Evolutionary conservation across 768 basidiomycete species (phyloP).

Genomic region (Boletus pseudopeckii): DNA sequence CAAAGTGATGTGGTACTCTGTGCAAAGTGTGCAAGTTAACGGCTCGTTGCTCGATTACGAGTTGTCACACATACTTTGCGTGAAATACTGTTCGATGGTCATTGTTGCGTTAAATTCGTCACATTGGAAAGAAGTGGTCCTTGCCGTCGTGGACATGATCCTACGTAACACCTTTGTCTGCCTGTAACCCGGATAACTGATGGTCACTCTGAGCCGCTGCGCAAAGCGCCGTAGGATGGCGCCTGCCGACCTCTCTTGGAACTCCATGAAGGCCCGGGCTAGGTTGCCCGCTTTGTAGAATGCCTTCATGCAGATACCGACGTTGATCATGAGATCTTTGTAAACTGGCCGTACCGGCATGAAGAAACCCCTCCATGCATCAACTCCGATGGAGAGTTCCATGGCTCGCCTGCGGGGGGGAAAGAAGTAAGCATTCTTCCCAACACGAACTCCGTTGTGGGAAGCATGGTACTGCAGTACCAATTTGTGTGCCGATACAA

Average conservation of each 20-base stretch:
- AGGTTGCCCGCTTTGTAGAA: constrained; percentile 62
- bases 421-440: constrained; percentile 40
- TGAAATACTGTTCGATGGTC: constrained; percentile 64
- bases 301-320: constrained; percentile 52
- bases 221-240: constrained; percentile 47
- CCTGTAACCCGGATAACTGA: constrained; percentile 52
- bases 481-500: constrained; percentile 46
- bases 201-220: constrained; percentile 56
- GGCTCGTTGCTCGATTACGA: not conserved
- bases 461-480: constrained; percentile 43
- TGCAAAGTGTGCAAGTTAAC: constrained; percentile 1
- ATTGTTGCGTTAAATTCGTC: constrained; percentile 52
- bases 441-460: constrained; percentile 44
- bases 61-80: constrained; percentile 43
- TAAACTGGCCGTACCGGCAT: constrained; percentile 48
- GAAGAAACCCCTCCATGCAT: constrained; percentile 49
- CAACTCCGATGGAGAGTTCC: constrained; percentile 37
- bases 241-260: constrained; percentile 37
- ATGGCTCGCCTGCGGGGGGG: not conserved
- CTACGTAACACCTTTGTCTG: constrained; percentile 44
- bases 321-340: constrained; percentile 50
- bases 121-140: constrained; percentile 50
- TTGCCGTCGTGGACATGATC: constrained; percentile 40
- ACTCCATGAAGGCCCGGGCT: constrained; percentile 52
- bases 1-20: constrained; percentile 60